A percentile compares a stretch with the other conserved stretches of the same genome.
These are phyloP conservation scores for Camellia japonica DNA, from an alignment of 148 eudicot species.

Conservation along the genomic window DNA sequence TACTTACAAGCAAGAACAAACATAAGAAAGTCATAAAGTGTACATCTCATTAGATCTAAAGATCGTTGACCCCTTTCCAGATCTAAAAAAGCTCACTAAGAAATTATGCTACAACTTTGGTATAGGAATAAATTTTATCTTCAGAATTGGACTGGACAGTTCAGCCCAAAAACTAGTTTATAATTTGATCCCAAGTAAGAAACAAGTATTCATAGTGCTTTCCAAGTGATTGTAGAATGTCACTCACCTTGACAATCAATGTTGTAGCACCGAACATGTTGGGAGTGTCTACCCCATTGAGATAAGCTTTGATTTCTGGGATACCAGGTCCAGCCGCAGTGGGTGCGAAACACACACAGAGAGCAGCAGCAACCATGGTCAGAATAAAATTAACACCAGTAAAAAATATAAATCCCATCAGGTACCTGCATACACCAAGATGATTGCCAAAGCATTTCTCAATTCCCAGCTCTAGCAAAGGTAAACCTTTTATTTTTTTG, in stretches of 20 bases:
- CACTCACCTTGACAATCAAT: slow-evolving; percentile 73
- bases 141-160: background rate
- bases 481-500: background rate
- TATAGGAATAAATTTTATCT: background rate
- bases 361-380: slow-evolving; percentile 59
- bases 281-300: slow-evolving; percentile 86
- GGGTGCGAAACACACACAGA: slow-evolving; percentile 78
- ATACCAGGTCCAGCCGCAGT: slow-evolving; percentile 95
- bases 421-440: slow-evolving; percentile 56
- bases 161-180: background rate
- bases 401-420: slow-evolving; percentile 53
- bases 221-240: background rate
- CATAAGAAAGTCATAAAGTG: background rate
- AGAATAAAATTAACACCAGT: slow-evolving; percentile 58
- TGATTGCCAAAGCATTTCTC: background rate
- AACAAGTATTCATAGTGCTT: background rate
- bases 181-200: background rate
- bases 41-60: slow-evolving; percentile 1
- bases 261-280: slow-evolving; percentile 87
- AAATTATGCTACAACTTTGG: background rate
- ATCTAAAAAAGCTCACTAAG: background rate
- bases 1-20: no score
- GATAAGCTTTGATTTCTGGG: slow-evolving; percentile 89
- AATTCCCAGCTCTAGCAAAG: background rate
- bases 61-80: background rate